These are phyloP conservation scores for Eucalyptus sp. DNA, from an alignment of 345 rosid species.

Conservation along the genomic window DNA sequence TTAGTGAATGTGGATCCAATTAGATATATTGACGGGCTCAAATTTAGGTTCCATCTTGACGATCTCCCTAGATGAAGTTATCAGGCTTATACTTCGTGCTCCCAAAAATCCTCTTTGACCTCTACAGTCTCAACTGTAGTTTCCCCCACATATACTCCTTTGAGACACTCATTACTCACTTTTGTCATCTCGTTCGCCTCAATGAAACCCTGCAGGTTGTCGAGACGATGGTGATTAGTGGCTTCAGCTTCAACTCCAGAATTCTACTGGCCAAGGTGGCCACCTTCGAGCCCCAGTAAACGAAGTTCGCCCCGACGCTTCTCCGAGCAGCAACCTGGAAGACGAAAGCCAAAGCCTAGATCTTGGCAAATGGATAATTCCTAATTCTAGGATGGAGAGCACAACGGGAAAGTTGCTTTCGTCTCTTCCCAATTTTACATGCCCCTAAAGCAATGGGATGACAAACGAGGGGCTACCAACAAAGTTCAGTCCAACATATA, in stretches of 20 bases:
- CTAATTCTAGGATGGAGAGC: not conserved
- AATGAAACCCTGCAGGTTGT: not conserved
- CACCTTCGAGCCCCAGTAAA: not conserved
- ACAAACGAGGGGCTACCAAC: not conserved
- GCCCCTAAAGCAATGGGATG: not conserved
- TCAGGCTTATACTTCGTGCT: rapidly evolving
- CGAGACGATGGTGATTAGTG: not conserved
- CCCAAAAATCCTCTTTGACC: too few species aligned
- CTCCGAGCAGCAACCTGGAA: not conserved
- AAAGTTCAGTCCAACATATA: not conserved
- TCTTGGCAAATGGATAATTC: not conserved
- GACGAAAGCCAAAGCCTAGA: not conserved
- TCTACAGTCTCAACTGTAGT: not conserved
- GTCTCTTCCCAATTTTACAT: not conserved
- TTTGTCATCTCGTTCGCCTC: not conserved
- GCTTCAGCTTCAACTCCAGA: not conserved
- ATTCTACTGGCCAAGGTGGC: not conserved
- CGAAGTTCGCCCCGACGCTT: not conserved
- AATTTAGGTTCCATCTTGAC: rapidly evolving
- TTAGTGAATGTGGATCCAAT: rapidly evolving
- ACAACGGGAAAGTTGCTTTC: not conserved
- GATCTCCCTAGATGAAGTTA: too few species aligned
- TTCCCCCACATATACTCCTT: not conserved
- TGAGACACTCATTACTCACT: not conserved
- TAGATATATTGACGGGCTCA: rapidly evolving